Conservation (phyloP, 345 rosid genomes). For the Tarenaya hassleriana region DNA sequence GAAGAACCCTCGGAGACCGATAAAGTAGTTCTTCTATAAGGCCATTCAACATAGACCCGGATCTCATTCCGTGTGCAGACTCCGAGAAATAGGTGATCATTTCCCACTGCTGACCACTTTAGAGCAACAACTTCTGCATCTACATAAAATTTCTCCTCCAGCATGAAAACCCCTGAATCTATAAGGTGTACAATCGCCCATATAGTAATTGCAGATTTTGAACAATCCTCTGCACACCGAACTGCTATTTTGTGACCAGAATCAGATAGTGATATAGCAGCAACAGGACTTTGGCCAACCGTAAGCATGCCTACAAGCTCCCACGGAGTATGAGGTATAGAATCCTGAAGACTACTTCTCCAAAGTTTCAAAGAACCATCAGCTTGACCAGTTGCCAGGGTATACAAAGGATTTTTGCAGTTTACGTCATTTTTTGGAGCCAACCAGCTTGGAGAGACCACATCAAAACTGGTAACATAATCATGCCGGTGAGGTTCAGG, state of each 20-base stretch:
- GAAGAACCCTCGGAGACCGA: conserved; percentile 32
- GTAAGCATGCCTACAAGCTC: conserved; percentile 69
- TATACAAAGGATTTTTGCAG: conserved; percentile 43
- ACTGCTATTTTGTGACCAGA: conserved; percentile 73
- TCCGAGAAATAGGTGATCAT: conserved; percentile 62
- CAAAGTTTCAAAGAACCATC: conserved; percentile 82
- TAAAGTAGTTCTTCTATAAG: conserved; percentile 35
- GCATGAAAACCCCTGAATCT: conserved; percentile 53
- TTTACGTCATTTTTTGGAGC: conserved; percentile 25
- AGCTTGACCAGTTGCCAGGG: conserved; percentile 71
- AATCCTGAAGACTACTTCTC: conserved; percentile 46
- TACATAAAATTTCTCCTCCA: conserved; percentile 54
- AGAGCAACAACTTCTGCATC: conserved; percentile 45
- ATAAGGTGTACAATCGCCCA: conserved; percentile 56
- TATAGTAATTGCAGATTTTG: conserved; percentile 37
- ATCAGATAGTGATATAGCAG: conserved; percentile 47
- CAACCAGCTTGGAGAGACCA: conserved; percentile 39
- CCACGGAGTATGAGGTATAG: conserved; percentile 39
- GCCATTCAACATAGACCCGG: conserved; percentile 57
- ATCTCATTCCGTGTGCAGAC: conserved; percentile 65
- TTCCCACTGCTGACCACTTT: conserved; percentile 63
- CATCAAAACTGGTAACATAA: conserved; percentile 62
- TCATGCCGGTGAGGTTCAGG: conserved; percentile 53
- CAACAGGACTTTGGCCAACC: conserved; percentile 51
- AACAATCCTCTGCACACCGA: conserved; percentile 33